These are phyloP conservation scores for Microbotryomycetes sp. DNA, from an alignment of 1,284 basidiomycete species.

Conservation along the genomic window DNA sequence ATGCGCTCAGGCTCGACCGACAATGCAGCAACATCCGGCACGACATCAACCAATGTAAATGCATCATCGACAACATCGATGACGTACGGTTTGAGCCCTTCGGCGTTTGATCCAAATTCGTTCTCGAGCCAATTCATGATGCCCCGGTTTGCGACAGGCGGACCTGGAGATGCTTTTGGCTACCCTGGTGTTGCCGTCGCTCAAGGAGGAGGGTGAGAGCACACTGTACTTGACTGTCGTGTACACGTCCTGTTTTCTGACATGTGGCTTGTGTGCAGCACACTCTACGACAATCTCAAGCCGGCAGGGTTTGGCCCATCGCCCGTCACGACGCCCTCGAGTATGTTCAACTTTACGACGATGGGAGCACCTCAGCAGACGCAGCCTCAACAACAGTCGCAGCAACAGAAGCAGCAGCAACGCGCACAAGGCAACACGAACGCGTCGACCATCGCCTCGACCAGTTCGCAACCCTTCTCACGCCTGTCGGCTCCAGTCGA, in stretches of 20 bases:
- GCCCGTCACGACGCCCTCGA: background rate
- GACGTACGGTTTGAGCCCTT: constrained; percentile 13
- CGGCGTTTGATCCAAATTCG: constrained; percentile 23
- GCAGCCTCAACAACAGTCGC: background rate
- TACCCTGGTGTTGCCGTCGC: constrained; percentile 17
- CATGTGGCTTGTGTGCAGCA: background rate
- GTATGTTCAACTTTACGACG: background rate
- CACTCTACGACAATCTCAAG: background rate
- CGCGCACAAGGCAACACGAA: background rate
- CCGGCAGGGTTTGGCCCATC: background rate
- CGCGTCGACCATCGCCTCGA: constrained; percentile 9
- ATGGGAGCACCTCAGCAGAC: background rate
- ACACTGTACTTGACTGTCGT: too few species aligned
- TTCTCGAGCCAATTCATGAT: constrained; percentile 25
- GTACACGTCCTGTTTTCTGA: background rate
- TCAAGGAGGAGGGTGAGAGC: constrained; percentile 8
- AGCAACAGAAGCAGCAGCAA: constrained; percentile 6
- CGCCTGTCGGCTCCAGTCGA: background rate
- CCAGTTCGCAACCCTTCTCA: background rate
- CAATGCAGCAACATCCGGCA: background rate
- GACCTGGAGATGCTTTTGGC: constrained; percentile 22
- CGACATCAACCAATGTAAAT: too few species aligned
- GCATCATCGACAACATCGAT: too few species aligned
- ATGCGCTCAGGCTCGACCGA: background rate
- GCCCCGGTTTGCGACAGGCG: constrained; percentile 25